A percentile compares a stretch with the other conserved stretches of the same genome.
Conservation (phyloP, 2,329 filamentous ascomycete genomes). For the Venturia asperata region DNA sequence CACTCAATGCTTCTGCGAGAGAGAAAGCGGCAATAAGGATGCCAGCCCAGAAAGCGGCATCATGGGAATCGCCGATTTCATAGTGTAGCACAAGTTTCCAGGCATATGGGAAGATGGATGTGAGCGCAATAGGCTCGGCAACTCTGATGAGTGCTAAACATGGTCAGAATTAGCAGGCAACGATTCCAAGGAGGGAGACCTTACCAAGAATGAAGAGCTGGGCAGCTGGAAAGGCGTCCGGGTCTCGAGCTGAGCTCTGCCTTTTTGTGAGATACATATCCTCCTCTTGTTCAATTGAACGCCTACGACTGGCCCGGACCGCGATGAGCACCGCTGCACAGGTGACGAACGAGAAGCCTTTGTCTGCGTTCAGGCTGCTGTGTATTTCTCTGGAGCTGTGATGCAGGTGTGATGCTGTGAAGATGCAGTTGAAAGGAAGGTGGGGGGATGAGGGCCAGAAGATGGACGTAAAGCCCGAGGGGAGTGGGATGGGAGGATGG, state of each 20-base stretch:
- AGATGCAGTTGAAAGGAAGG: too few relatives aligned
- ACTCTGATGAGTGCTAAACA: conserved; percentile 75
- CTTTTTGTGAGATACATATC: conserved; percentile 55
- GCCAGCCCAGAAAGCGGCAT: conserved; percentile 79
- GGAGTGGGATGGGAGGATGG: not conserved
- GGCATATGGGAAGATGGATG: conserved; percentile 82
- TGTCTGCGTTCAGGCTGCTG: not conserved
- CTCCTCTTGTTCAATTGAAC: conserved; percentile 26
- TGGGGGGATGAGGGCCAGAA: too few relatives aligned
- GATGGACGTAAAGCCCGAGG: too few relatives aligned
- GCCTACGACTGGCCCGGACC: conserved; percentile 10
- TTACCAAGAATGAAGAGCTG: conserved; percentile 81
- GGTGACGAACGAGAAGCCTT: not conserved
- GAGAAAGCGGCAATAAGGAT: conserved; percentile 84
- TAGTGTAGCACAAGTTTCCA: conserved; percentile 36
- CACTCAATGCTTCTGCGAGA: conserved; percentile 75
- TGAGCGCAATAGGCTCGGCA: conserved; percentile 86
- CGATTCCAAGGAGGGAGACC: conserved; percentile 25
- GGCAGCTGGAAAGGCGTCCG: conserved; percentile 68
- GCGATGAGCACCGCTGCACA: conserved; percentile 12
- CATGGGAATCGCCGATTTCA: conserved; percentile 30
- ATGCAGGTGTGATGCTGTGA: too few relatives aligned
- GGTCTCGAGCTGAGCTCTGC: conserved; percentile 52
- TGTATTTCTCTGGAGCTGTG: not conserved
- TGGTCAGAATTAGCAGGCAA: not conserved